These are phyloP conservation scores for Xerocomus potaroensis DNA, from an alignment of 768 basidiomycete species.

Conservation along the genomic window DNA sequence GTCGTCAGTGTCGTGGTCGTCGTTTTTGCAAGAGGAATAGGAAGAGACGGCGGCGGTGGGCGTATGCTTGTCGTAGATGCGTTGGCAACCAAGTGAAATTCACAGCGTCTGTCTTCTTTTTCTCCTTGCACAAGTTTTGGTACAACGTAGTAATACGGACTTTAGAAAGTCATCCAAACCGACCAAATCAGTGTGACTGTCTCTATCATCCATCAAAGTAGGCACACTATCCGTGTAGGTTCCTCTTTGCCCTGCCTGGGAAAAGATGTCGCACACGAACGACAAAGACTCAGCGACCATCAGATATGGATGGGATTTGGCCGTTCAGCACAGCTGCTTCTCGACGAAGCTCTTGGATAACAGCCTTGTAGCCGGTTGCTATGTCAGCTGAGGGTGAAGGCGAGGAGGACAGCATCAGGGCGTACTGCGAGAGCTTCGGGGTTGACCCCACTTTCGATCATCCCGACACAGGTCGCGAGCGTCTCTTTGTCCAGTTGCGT, in stretches of 20 bases:
- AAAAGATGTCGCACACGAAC: too few species aligned
- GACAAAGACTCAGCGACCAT: constrained; percentile 22
- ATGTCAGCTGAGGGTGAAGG: constrained; percentile 1
- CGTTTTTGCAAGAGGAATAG: constrained; percentile 2
- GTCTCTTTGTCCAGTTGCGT: constrained; percentile 88
- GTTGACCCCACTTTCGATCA: constrained; percentile 92
- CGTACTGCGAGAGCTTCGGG: constrained; percentile 87
- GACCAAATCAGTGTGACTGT: constrained; percentile 17
- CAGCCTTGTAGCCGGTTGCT: constrained; percentile 47
- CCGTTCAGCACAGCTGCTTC: constrained; percentile 49
- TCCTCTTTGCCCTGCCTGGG: too few species aligned
- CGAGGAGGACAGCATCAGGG: constrained; percentile 13
- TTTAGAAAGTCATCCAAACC: constrained; percentile 17
- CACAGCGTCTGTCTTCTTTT: constrained; percentile 3
- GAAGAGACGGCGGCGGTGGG: not conserved
- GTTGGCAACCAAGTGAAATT: constrained; percentile 9
- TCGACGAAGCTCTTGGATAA: constrained; percentile 77
- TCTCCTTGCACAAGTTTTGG: not conserved
- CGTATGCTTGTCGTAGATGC: not conserved
- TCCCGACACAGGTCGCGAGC: constrained; percentile 84
- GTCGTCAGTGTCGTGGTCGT: constrained; percentile 7
- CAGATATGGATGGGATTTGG: constrained; percentile 17
- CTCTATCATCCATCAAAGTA: constrained; percentile 9
- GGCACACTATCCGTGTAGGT: constrained; percentile 9
- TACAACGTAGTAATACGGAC: constrained; percentile 6